Evolutionary conservation across 257 asterid genomes (phyloP), one percentile per base, ranked within the genome.

Genomic region (Parsonsia alboflavescens): DNA sequence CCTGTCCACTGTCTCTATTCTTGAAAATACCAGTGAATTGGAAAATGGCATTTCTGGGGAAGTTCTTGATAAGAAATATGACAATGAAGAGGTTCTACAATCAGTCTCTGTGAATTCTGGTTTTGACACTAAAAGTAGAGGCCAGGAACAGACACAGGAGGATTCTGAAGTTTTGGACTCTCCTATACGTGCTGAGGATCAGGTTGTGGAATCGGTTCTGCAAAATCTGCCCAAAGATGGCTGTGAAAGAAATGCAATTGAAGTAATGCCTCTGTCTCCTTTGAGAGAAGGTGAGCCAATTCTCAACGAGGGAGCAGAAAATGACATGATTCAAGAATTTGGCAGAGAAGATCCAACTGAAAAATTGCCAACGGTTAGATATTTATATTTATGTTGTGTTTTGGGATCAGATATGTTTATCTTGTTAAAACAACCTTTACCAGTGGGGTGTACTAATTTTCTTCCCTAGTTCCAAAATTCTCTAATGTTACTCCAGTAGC

Each of bases 341-440:
- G 59, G 15, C 30, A 83, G 79, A 80, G 67, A 80, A 63, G 82
- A 79, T 58, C 76, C 70, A 77, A 64, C 76, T 68, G 85, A 68
- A 80, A 80, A 75, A 54, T 70, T 73, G 68, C 44, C 66, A 61
- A 56, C n/a, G 88, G 95, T 89, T 74, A 80, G 90, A 78, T 81
- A 49, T 33, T 33, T 33, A 59, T 9, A 24, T 57, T 49, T 33
- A 8, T 19, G 19, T 19, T 39, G 49, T 39, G 9, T 65, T 65
- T 7, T 39, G 49, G 49, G 30, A 3, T 65, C 70, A 65, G 19
- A 39, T 21, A 33, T 17, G 50, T 7, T 42, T 65, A 17, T n/a
- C 5, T 1, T 33, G 45, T 62, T 30, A 6, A 62, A n/a, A 8
- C 42, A 36, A 36, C 15, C 69, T 36, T 63, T 17, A 63, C 7